Evolutionary conservation across 2,329 filamentous ascomycete genomes (phyloP).

Genomic region (Thielaviopsis populi): DNA sequence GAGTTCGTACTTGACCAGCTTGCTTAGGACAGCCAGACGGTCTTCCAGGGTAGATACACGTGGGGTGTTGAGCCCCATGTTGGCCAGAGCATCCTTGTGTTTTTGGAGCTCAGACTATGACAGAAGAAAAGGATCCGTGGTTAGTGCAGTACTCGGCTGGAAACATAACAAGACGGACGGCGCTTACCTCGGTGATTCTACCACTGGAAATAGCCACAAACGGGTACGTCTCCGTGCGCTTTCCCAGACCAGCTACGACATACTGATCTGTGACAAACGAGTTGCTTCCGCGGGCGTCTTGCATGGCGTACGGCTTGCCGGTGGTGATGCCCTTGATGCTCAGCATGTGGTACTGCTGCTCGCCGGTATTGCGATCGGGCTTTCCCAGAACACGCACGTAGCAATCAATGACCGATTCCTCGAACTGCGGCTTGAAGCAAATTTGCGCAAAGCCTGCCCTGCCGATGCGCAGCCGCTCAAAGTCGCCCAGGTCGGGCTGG

Average conservation of each 20-base stretch:
- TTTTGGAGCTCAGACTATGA: constrained; percentile 60
- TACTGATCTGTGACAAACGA: constrained; percentile 77
- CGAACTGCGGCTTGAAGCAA: constrained; percentile 86
- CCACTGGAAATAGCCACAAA: constrained; percentile 84
- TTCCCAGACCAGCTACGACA: constrained; percentile 65
- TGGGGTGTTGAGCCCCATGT: constrained; percentile 34
- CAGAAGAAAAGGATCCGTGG: neutral
- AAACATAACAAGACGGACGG: neutral
- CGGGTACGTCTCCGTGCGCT: constrained; percentile 68
- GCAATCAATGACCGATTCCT: constrained; percentile 64
- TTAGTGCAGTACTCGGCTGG: neutral
- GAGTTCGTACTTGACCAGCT: constrained; percentile 63
- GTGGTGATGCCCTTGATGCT: constrained; percentile 50
- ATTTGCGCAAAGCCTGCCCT: constrained; percentile 77
- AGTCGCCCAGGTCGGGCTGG: constrained; percentile 53
- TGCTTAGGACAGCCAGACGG: constrained; percentile 71
- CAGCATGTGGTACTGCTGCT: constrained; percentile 67
- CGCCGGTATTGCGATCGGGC: constrained; percentile 53
- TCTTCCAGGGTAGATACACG: constrained; percentile 51
- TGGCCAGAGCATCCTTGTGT: constrained; percentile 43
- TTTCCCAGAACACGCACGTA: constrained; percentile 77
- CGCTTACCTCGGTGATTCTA: constrained; percentile 60
- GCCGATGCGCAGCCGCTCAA: constrained; percentile 70
- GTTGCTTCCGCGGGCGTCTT: constrained; percentile 49
- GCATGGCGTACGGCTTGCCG: constrained; percentile 71